Conservation (phyloP, 768 basidiomycete genomes). For the Suillus variegatus region DNA sequence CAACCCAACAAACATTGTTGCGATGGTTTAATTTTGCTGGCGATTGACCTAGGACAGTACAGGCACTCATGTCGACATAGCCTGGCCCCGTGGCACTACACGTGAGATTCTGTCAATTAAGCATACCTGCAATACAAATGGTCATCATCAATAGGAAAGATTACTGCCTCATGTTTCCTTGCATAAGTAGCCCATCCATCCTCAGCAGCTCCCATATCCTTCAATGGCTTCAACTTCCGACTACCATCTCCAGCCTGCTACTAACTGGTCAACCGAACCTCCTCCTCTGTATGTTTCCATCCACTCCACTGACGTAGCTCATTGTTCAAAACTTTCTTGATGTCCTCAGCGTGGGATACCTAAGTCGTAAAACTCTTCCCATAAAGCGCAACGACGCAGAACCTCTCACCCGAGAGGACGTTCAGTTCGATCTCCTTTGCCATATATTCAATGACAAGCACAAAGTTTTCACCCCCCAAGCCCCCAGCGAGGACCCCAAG, state of each 20-base stretch:
- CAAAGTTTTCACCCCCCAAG: conserved; percentile 71
- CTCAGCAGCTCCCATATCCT: conserved; percentile 26
- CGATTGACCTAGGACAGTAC: neutral
- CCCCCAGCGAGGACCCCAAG: conserved; percentile 46
- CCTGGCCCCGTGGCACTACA: conserved; percentile 23
- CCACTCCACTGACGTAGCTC: conserved; percentile 7
- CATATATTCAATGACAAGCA: conserved; percentile 74
- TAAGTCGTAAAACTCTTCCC: conserved; percentile 64
- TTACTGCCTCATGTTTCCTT: conserved; percentile 30
- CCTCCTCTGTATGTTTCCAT: conserved; percentile 50
- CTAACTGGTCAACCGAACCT: conserved; percentile 49
- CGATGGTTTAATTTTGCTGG: neutral
- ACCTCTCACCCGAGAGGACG: conserved; percentile 78
- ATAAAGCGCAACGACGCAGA: conserved; percentile 85
- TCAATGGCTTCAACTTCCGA: conserved; percentile 50
- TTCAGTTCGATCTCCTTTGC: conserved; percentile 83
- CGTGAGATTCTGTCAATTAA: conserved; percentile 37
- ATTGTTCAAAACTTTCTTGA: conserved; percentile 9
- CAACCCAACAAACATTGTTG: conserved; percentile 1
- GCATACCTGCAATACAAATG: conserved; percentile 13
- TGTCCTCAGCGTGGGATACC: conserved; percentile 50
- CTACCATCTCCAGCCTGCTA: conserved; percentile 27
- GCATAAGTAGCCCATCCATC: conserved; percentile 13
- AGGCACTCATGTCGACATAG: neutral
- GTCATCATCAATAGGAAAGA: conserved; percentile 22